phyloP scores from a whole-genome alignment of 83 land plant genomes.

The Picea abies region DNA sequence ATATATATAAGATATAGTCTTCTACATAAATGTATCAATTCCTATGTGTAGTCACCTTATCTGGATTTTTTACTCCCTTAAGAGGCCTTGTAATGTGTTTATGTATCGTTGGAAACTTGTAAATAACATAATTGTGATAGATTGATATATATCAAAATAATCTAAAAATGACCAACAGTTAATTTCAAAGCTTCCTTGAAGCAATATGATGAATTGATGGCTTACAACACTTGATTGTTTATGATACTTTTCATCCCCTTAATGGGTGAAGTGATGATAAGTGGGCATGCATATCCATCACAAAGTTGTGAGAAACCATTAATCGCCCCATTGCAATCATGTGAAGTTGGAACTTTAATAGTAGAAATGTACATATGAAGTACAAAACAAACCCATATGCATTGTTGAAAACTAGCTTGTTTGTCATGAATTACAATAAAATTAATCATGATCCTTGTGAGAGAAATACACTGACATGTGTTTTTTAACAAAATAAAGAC shows the following conservation, averaged over 20 bases:
- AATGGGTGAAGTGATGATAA: slow-evolving; percentile 38
- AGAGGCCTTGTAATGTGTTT: slow-evolving; percentile 62
- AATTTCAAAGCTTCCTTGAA: not conserved
- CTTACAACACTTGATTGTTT: slow-evolving; percentile 79
- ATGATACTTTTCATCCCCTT: slow-evolving; percentile 58
- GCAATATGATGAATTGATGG: not conserved
- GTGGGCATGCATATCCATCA: slow-evolving; percentile 21
- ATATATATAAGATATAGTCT: too few relatives aligned
- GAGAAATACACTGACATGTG: not conserved
- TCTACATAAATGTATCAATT: too few relatives aligned
- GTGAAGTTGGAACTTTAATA: too few relatives aligned
- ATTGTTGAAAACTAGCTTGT: too few relatives aligned
- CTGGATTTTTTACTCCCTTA: slow-evolving; percentile 62
- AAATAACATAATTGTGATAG: slow-evolving; percentile 30
- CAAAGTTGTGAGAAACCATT: slow-evolving; percentile 69
- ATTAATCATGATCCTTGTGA: not conserved
- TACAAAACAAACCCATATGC: too few relatives aligned
- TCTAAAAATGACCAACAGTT: not conserved
- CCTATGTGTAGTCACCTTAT: slow-evolving; percentile 32
- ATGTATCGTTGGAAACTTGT: too few relatives aligned
- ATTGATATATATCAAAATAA: not conserved
- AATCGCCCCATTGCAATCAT: slow-evolving; percentile 66
- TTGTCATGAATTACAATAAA: too few relatives aligned
- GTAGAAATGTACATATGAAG: too few relatives aligned
- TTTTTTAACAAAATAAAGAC: slow-evolving; percentile 18